Conservation (phyloP, 306 rosid genomes). For the Dalbergia cochinchinensis region DNA sequence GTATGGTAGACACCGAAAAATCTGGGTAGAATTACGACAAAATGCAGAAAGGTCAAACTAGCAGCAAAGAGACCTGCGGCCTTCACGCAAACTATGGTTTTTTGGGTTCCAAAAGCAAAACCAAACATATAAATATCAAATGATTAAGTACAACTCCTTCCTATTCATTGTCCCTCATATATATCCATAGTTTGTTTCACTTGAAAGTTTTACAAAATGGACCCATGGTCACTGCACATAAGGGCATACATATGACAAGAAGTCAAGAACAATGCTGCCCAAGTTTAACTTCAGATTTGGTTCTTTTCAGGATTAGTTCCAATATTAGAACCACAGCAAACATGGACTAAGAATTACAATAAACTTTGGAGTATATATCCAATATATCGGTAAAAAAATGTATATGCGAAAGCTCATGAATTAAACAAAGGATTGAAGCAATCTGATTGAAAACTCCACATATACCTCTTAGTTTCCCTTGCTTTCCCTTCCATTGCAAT, state of each 20-base stretch:
- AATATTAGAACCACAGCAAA: conserved; percentile 4
- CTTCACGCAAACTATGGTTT: no score
- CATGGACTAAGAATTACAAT: conserved; percentile 2
- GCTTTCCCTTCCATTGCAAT: conserved; percentile 56
- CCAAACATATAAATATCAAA: no score
- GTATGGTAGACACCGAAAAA: no score
- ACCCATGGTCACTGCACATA: background rate
- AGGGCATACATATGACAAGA: background rate
- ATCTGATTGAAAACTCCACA: background rate
- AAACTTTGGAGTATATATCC: background rate
- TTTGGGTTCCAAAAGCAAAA: no score
- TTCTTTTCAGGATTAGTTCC: conserved; percentile 20
- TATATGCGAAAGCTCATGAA: background rate
- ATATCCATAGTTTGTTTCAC: no score
- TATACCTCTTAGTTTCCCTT: conserved; percentile 59
- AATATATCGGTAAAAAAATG: background rate
- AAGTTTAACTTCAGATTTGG: conserved; percentile 5
- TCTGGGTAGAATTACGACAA: background rate
- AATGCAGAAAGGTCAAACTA: no score
- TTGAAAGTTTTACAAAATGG: background rate
- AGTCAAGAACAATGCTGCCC: background rate
- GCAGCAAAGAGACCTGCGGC: no score
- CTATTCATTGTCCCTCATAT: no score
- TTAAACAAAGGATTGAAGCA: conserved; percentile 20
- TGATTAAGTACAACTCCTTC: no score